Evolutionary conservation across 257 asterid genomes (phyloP).

Genomic region (Solanum clarkiae): DNA sequence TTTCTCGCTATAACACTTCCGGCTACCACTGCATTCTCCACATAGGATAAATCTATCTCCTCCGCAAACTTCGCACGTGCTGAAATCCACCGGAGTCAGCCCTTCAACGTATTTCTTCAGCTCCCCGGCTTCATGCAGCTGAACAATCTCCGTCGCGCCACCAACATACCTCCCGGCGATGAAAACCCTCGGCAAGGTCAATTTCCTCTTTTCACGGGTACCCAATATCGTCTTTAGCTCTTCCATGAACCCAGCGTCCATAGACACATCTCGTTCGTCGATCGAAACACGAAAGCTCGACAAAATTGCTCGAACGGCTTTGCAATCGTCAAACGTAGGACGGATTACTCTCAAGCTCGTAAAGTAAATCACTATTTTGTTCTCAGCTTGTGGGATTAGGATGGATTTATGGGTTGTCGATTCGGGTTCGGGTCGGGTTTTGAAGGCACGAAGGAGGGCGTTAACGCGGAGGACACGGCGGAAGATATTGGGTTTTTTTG

Average conservation of each 20-base stretch:
- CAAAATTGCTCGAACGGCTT: slow-evolving; percentile 46
- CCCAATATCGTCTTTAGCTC: slow-evolving; percentile 65
- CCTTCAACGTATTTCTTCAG: slow-evolving; percentile 56
- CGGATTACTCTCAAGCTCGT: slow-evolving; percentile 80
- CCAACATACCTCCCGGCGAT: slow-evolving; percentile 85
- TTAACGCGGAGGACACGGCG: slow-evolving; percentile 68
- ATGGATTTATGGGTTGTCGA: slow-evolving; percentile 7
- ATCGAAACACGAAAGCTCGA: slow-evolving; percentile 52
- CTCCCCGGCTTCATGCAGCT: slow-evolving; percentile 82
- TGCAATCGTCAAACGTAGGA: slow-evolving; percentile 78
- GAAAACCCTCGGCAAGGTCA: slow-evolving; percentile 73
- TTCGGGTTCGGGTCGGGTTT: slow-evolving; percentile 9
- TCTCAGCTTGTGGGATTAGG: slow-evolving; percentile 58
- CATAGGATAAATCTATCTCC: slow-evolving; percentile 70
- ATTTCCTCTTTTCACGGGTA: slow-evolving; percentile 21
- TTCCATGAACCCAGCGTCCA: slow-evolving; percentile 58
- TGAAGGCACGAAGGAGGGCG: slow-evolving; percentile 40
- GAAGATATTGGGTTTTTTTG: slow-evolving; percentile 25
- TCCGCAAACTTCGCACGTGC: slow-evolving; percentile 73
- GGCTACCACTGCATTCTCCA: slow-evolving; percentile 72
- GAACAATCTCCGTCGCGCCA: slow-evolving; percentile 73
- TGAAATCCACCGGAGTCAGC: slow-evolving; percentile 24
- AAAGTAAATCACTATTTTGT: slow-evolving; percentile 55
- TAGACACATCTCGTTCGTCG: slow-evolving; percentile 86
- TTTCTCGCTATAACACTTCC: slow-evolving; percentile 61